Conservation (phyloP, 2,329 filamentous ascomycete species). For the Penicillium sp. region DNA sequence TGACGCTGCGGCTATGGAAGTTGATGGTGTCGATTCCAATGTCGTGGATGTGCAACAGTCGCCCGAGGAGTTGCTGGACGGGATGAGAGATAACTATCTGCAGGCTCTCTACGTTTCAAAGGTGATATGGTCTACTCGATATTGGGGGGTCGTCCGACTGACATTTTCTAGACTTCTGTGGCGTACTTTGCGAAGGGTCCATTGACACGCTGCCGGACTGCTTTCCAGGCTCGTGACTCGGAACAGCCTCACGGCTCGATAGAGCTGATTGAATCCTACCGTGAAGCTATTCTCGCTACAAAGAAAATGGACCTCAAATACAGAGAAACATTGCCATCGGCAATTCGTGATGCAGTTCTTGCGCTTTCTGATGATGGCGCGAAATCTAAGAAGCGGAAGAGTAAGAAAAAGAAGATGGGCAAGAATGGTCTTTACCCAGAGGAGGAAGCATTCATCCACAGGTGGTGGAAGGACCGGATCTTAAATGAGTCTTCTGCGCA, state of each 20-base stretch:
- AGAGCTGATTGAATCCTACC: slow-evolving; percentile 38
- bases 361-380: slow-evolving; percentile 36
- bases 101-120: slow-evolving; percentile 45
- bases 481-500: slow-evolving; percentile 15
- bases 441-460: slow-evolving; percentile 42
- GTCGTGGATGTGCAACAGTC: slow-evolving; percentile 22
- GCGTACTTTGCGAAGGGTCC: slow-evolving; percentile 53
- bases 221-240: slow-evolving; percentile 31
- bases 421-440: slow-evolving; percentile 47
- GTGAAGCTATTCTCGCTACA: slow-evolving; percentile 41
- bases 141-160: slow-evolving; percentile 10
- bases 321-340: slow-evolving; percentile 41
- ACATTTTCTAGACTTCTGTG: slow-evolving; percentile 40
- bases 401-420: slow-evolving; percentile 43
- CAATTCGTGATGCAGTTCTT: slow-evolving; percentile 37
- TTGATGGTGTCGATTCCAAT: slow-evolving; percentile 10
- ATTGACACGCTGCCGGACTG: slow-evolving; percentile 44
- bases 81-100: slow-evolving; percentile 40
- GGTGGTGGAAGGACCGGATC: slow-evolving; percentile 46
- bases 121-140: slow-evolving; percentile 18
- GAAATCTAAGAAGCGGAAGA: slow-evolving; percentile 29
- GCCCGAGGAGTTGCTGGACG: slow-evolving; percentile 35
- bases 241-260: slow-evolving; percentile 19
- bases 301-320: slow-evolving; percentile 50
- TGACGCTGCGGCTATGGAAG: slow-evolving; percentile 7